These are phyloP conservation scores for Astrocystis sublimbata DNA, from an alignment of 495 filamentous ascomycete species.

Conservation along the genomic window DNA sequence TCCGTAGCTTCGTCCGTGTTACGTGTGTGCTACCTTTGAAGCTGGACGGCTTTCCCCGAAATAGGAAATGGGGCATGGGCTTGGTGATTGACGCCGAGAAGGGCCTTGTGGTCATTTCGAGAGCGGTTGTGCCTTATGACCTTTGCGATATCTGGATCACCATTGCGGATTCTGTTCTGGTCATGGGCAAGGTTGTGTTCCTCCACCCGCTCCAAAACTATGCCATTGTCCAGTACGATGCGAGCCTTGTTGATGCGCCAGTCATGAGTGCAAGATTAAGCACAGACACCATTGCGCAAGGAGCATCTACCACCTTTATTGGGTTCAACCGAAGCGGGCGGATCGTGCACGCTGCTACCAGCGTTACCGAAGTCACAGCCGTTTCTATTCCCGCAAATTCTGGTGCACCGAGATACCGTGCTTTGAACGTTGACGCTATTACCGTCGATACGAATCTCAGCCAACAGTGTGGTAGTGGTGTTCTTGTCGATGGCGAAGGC, in stretches of 20 bases:
- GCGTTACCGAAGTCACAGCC: constrained; percentile 95
- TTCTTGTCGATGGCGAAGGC: constrained; percentile 85
- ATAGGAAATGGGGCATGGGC: constrained; percentile 90
- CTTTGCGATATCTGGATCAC: constrained; percentile 94
- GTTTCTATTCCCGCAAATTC: constrained; percentile 94
- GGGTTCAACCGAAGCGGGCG: constrained; percentile 95
- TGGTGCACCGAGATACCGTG: constrained; percentile 87
- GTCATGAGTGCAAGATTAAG: constrained; percentile 86
- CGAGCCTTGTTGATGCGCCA: constrained; percentile 85
- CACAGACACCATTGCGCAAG: constrained; percentile 79
- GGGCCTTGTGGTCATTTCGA: constrained; percentile 88
- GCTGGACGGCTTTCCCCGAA: constrained; percentile 91
- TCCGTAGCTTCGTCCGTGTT: constrained; percentile 92
- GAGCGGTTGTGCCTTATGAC: constrained; percentile 93
- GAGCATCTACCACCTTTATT: constrained; percentile 88
- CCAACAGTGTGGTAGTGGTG: constrained; percentile 91
- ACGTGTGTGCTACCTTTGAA: constrained; percentile 91
- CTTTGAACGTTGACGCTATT: constrained; percentile 95
- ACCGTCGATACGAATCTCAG: constrained; percentile 93
- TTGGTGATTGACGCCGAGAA: constrained; percentile 95
- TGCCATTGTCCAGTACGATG: constrained; percentile 92
- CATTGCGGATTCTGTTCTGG: constrained; percentile 92
- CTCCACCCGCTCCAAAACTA: constrained; percentile 99
- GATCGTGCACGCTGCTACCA: constrained; percentile 90
- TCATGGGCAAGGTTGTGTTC: constrained; percentile 92